phyloP scores from a whole-genome alignment of 495 filamentous ascomycete species.

The Trichocladium antarcticum region DNA sequence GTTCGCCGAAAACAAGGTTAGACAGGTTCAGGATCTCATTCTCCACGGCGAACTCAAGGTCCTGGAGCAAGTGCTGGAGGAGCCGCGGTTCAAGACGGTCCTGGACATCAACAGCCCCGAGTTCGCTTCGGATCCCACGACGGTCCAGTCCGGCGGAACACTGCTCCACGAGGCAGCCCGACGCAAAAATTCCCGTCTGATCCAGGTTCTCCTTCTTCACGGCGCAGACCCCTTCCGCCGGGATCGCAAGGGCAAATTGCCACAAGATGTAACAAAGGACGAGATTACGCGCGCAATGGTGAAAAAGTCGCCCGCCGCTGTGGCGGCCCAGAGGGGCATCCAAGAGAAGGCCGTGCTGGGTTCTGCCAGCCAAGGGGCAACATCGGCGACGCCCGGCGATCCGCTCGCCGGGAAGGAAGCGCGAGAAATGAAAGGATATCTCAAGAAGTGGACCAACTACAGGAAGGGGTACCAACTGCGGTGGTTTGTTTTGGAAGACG shows the following conservation, averaged over 20 bases:
- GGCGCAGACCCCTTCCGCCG: constrained; percentile 95
- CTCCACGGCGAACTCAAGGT: constrained; percentile 58
- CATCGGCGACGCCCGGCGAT: constrained; percentile 48
- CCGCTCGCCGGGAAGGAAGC: constrained; percentile 69
- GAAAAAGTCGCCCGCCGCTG: constrained; percentile 88
- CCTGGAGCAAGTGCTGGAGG: constrained; percentile 67
- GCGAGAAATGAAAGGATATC: constrained; percentile 93
- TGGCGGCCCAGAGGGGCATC: constrained; percentile 85
- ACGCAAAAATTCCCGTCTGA: constrained; percentile 69
- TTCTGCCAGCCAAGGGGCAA: constrained; percentile 47
- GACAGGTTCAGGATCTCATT: constrained; percentile 69
- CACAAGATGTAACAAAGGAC: constrained; percentile 95
- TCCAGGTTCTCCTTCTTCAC: constrained; percentile 81
- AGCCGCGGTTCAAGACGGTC: constrained; percentile 70
- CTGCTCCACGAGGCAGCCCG: constrained; percentile 88
- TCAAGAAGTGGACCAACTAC: constrained; percentile 99
- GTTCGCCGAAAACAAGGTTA: constrained; percentile 76
- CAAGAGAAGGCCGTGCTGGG: constrained; percentile 94
- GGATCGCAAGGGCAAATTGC: constrained; percentile 88
- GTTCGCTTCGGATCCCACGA: constrained; percentile 68
- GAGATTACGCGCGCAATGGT: constrained; percentile 75
- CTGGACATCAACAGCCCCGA: constrained; percentile 87
- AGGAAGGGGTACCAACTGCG: constrained; percentile 89
- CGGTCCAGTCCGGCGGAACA: constrained; percentile 68
- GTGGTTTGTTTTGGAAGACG: constrained; percentile 97